phyloP scores from a whole-genome alignment of 306 rosid species.

The Cicer pinnatifidum region DNA sequence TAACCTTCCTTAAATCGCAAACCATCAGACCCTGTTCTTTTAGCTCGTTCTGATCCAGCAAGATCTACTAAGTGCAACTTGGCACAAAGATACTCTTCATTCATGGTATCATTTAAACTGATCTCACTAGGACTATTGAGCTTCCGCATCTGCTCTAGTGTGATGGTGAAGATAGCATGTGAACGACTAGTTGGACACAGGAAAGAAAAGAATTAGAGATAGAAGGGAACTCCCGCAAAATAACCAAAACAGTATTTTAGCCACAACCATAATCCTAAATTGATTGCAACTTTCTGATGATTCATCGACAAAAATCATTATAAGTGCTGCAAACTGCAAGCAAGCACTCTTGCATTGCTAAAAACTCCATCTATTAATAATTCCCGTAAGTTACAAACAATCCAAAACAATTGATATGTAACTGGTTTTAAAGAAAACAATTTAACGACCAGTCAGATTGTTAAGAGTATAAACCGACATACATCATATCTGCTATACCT shows the following conservation, averaged over 20 bases:
- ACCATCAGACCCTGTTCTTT: constrained; percentile 97
- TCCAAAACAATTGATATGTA: constrained; percentile 18
- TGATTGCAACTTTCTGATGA: constrained; percentile 15
- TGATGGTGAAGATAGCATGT: constrained; percentile 97
- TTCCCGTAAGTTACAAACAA: neutral
- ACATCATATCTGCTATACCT: constrained; percentile 15
- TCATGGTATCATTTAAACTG: constrained; percentile 61
- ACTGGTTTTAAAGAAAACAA: constrained; percentile 32
- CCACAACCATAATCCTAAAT: neutral
- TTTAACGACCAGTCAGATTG: neutral
- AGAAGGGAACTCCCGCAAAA: constrained; percentile 35
- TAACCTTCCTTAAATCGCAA: constrained; percentile 96
- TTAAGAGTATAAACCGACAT: neutral
- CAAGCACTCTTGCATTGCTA: constrained; percentile 29
- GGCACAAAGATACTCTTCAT: constrained; percentile 89
- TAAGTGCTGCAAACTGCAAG: constrained; percentile 1
- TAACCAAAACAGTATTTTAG: constrained; percentile 31
- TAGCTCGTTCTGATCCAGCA: constrained; percentile 99
- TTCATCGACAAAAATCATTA: constrained; percentile 17
- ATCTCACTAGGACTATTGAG: constrained; percentile 54
- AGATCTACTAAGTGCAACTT: constrained; percentile 96
- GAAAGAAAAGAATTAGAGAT: constrained; percentile 43
- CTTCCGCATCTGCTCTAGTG: constrained; percentile 96
- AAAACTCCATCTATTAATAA: constrained; percentile 12
- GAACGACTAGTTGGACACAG: constrained; percentile 73